Evolutionary conservation across 2,329 filamentous ascomycete species (phyloP).

Genomic region (Onygena corvina): DNA sequence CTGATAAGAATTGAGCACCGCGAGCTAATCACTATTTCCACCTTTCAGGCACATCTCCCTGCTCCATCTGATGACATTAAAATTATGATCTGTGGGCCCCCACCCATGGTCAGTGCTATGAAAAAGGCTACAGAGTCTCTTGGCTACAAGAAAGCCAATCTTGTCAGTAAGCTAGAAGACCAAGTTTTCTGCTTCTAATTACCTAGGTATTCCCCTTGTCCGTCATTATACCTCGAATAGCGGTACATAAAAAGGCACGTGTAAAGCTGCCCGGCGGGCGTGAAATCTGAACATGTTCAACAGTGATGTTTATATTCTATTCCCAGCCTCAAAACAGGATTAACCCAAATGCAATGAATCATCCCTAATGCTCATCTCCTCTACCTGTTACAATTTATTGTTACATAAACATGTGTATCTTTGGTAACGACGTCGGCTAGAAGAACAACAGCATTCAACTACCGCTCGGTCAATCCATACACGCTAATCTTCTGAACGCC

Average conservation of each 20-base stretch:
- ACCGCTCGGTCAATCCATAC: too few relatives aligned
- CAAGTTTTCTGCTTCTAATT: slow-evolving; percentile 94
- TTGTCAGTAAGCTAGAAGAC: slow-evolving; percentile 95
- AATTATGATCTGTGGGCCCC: slow-evolving; percentile 86
- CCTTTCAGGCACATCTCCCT: slow-evolving; percentile 47
- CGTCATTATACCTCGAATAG: not conserved
- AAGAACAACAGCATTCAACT: too few relatives aligned
- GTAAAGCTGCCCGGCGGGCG: too few relatives aligned
- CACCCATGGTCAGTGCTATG: slow-evolving; percentile 90
- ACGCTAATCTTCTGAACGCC: too few relatives aligned
- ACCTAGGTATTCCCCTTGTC: not conserved
- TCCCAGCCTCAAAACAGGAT: too few relatives aligned
- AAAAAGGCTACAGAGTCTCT: slow-evolving; percentile 89
- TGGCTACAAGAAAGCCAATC: slow-evolving; percentile 81
- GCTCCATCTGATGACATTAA: slow-evolving; percentile 78
- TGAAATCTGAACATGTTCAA: too few relatives aligned
- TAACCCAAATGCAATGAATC: too few relatives aligned
- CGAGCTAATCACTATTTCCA: not conserved
- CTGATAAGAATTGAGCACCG: not conserved
- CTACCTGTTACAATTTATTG: too few relatives aligned
- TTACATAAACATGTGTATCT: too few relatives aligned
- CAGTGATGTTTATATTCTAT: too few relatives aligned
- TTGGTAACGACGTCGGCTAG: too few relatives aligned
- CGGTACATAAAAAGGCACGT: not conserved
- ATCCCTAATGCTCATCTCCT: too few relatives aligned